phyloP scores from a whole-genome alignment of 805 yeast genomes.

The Metschnikowia kofuensis region DNA sequence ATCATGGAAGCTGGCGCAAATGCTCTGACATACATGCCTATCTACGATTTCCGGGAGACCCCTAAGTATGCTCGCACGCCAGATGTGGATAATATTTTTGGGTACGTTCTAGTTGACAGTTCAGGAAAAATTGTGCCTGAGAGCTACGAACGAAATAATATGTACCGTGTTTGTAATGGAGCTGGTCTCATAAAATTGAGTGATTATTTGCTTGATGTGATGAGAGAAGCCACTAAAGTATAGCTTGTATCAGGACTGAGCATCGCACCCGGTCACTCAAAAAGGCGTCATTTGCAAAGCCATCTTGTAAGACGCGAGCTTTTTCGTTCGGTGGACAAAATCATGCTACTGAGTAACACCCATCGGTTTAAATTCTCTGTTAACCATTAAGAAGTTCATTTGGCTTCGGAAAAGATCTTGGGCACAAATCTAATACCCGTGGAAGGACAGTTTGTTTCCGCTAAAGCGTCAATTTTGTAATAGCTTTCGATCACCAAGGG shows the following conservation, averaged over 20 bases:
- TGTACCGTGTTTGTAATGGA: slow-evolving; percentile 52
- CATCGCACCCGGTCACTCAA: background rate
- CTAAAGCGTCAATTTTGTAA: slow-evolving; percentile 55
- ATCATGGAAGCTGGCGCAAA: slow-evolving; percentile 54
- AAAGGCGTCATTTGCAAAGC: background rate
- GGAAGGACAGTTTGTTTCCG: slow-evolving; percentile 62
- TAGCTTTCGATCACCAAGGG: slow-evolving; percentile 27
- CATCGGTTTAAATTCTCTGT: no score
- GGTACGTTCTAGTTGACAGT: slow-evolving; percentile 60
- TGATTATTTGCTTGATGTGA: slow-evolving; percentile 16
- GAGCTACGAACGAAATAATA: slow-evolving; percentile 54
- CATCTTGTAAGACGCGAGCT: no score
- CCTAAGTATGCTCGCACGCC: slow-evolving; percentile 68
- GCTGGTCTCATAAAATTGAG: slow-evolving; percentile 19
- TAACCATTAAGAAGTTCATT: no score
- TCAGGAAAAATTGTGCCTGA: slow-evolving; percentile 53
- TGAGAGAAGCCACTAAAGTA: slow-evolving; percentile 10
- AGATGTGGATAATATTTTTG: slow-evolving; percentile 66
- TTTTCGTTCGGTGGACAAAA: no score
- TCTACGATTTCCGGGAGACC: slow-evolving; percentile 64
- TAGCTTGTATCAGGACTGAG: background rate
- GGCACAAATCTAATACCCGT: slow-evolving; percentile 72
- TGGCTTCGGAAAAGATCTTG: slow-evolving; percentile 41
- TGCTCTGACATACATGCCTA: slow-evolving; percentile 58
- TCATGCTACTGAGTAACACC: no score